phyloP scores from a whole-genome alignment of 805 yeast species.

The Soucietia sequanensis region DNA sequence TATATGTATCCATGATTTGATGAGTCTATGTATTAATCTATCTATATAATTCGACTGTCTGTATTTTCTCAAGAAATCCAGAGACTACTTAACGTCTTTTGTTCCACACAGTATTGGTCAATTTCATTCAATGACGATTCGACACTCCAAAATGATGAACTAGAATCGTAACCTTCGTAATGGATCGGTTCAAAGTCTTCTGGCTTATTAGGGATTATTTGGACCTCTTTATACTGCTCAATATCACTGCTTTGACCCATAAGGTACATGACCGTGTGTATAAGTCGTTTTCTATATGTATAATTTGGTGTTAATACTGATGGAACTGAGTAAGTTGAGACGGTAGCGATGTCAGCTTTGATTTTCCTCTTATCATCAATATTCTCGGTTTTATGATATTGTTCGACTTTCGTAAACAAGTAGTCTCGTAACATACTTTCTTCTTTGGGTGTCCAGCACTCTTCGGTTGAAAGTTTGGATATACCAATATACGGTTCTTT shows the following conservation, averaged over 20 bases:
- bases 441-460: conserved; percentile 32
- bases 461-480: conserved; percentile 16
- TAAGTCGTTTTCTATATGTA: not conserved
- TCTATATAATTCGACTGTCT: no score
- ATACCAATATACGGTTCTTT: conserved; percentile 6
- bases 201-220: no score
- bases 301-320: not conserved
- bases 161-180: not conserved
- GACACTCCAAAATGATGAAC: conserved; percentile 21
- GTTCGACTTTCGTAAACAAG: conserved; percentile 2
- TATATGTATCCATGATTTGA: no score
- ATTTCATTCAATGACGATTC: conserved; percentile 26
- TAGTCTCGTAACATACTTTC: conserved; percentile 10
- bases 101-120: conserved; percentile 26
- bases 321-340: not conserved
- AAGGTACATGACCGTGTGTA: not conserved
- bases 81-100: conserved; percentile 14
- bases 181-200: no score
- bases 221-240: no score
- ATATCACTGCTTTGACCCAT: no score
- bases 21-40: no score
- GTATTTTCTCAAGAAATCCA: no score
- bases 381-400: not conserved
- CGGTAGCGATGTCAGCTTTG: not conserved
- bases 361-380: not conserved